Conservation (phyloP, 108 stramenopile species). For the Skeletonema menzelii region DNA sequence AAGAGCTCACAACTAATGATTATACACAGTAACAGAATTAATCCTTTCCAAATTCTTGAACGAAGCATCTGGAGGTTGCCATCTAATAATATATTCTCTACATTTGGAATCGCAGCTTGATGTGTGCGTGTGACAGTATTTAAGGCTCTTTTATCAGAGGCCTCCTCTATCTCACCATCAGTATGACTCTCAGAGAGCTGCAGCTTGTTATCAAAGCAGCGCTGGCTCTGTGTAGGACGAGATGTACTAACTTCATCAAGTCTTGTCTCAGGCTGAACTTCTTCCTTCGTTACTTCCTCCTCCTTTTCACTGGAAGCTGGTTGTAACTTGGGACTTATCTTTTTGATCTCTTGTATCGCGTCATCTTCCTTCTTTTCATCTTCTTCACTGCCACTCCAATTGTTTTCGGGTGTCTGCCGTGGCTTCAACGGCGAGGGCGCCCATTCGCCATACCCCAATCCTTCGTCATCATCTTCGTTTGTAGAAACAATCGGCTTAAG, state of each 20-base stretch:
- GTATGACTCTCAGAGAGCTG: not conserved
- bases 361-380: not conserved
- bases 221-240: not conserved
- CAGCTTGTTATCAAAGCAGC: not conserved
- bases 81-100: too few relatives aligned
- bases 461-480: not conserved
- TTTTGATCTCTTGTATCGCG: not conserved
- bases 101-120: too few relatives aligned
- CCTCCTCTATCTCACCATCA: not conserved
- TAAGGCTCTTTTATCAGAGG: not conserved
- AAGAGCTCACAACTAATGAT: not conserved
- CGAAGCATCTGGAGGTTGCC: not conserved
- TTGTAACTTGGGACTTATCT: not conserved
- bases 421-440: not conserved
- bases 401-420: not conserved
- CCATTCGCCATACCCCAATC: not conserved
- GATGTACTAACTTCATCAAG: not conserved
- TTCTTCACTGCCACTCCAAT: not conserved
- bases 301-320: not conserved
- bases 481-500: not conserved
- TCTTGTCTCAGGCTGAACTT: not conserved
- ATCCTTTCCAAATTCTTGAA: not conserved
- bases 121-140: not conserved
- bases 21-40: not conserved
- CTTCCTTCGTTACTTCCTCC: not conserved